These are phyloP conservation scores for Persicaria tinctoria DNA, from an alignment of 148 eudicot genomes.

Conservation along the genomic window DNA sequence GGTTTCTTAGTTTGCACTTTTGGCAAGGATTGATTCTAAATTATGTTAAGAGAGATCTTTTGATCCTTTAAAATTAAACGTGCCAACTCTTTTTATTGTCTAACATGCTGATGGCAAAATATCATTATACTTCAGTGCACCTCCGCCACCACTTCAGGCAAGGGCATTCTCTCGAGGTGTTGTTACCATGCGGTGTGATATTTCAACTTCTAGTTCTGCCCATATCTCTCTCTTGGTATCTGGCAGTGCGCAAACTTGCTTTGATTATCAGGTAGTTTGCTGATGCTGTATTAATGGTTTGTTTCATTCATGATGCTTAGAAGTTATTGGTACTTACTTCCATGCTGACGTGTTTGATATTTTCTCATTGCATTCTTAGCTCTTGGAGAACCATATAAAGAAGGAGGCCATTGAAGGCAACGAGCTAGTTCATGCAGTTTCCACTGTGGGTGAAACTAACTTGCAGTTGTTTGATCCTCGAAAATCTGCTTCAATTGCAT, in stretches of 20 bases:
- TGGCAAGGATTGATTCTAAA: too few relatives aligned
- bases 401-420: conserved; percentile 75
- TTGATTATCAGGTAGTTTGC: conserved; percentile 79
- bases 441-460: conserved; percentile 40
- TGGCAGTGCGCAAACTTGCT: conserved; percentile 97
- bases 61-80: too few relatives aligned
- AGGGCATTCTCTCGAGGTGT: too few relatives aligned
- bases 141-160: too few relatives aligned
- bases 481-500: conserved; percentile 77
- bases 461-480: conserved; percentile 60
- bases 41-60: too few relatives aligned
- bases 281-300: not conserved
- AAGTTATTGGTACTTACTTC: not conserved
- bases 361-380: conserved; percentile 30
- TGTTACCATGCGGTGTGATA: too few relatives aligned
- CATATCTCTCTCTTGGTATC: too few relatives aligned
- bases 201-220: too few relatives aligned
- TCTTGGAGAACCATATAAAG: conserved; percentile 85
- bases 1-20: too few relatives aligned
- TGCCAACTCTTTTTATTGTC: too few relatives aligned
- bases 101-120: too few relatives aligned
- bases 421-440: conserved; percentile 56
- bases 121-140: too few relatives aligned
- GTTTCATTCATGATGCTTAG: not conserved
- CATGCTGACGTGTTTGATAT: not conserved